Conservation (phyloP, 2,329 filamentous ascomycete species). For the Neurospora crassa region DNA sequence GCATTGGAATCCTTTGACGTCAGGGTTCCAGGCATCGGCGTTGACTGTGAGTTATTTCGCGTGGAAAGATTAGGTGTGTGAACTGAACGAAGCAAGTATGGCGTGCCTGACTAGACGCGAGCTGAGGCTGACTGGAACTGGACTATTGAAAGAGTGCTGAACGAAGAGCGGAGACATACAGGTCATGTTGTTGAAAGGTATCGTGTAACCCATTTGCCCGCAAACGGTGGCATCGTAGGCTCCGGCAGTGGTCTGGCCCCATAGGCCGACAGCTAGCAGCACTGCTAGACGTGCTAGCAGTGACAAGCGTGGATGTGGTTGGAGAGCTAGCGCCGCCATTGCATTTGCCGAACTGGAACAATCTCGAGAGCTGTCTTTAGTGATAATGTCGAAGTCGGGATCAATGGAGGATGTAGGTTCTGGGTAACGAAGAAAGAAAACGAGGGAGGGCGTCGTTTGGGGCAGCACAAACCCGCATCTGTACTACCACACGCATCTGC, state of each 20-base stretch:
- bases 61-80: background rate
- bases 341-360: background rate
- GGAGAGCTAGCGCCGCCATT: background rate
- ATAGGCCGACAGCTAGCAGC: slow-evolving; percentile 9
- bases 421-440: background rate
- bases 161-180: slow-evolving; percentile 14
- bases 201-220: slow-evolving; percentile 20
- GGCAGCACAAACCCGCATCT: background rate
- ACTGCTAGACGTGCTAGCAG: background rate
- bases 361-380: background rate
- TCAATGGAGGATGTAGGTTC: background rate
- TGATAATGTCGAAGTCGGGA: background rate
- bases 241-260: slow-evolving; percentile 8
- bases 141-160: background rate
- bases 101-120: background rate
- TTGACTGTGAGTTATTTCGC: slow-evolving; percentile 14
- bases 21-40: slow-evolving; percentile 24
- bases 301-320: background rate
- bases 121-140: background rate
- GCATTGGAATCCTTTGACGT: slow-evolving; percentile 21
- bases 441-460: background rate
- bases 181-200: slow-evolving; percentile 14
- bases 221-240: slow-evolving; percentile 22
- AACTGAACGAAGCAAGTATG: background rate
- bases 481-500: background rate